phyloP scores from a whole-genome alignment of 1,139 yeast species.

The Candida gigantensis region DNA sequence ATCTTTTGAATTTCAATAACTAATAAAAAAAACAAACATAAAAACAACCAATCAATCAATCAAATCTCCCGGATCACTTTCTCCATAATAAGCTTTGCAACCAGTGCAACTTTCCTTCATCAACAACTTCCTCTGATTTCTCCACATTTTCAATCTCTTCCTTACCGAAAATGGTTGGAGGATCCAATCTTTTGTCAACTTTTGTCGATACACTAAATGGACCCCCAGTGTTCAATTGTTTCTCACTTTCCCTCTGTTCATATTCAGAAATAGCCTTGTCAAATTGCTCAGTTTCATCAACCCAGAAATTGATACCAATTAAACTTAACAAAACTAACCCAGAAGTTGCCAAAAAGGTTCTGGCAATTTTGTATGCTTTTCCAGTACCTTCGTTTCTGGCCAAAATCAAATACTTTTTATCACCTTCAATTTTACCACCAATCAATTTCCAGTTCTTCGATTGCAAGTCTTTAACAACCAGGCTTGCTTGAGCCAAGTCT shows the following conservation, averaged over 20 bases:
- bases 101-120: constrained; percentile 7
- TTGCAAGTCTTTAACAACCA: constrained; percentile 20
- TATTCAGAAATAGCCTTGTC: constrained; percentile 7
- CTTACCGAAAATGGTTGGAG: constrained; percentile 5
- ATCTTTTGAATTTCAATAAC: no score
- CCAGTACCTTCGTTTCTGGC: constrained; percentile 17
- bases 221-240: background rate
- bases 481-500: constrained; percentile 24
- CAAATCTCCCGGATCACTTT: background rate
- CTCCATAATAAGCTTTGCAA: constrained; percentile 36
- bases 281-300: constrained; percentile 18
- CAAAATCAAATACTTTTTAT: constrained; percentile 31
- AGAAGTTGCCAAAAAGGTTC: constrained; percentile 33
- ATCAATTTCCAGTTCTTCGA: constrained; percentile 38
- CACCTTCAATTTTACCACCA: constrained; percentile 28
- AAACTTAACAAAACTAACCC: constrained; percentile 35
- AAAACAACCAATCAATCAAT: no score
- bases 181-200: background rate
- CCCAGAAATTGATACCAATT: constrained; percentile 29
- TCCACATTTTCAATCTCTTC: constrained; percentile 2
- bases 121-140: background rate
- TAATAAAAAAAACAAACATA: no score
- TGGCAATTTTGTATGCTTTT: constrained; percentile 20
- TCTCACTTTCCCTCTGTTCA: constrained; percentile 1
- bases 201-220: constrained; percentile 5